Evolutionary conservation across 371 early-diverging fungal species (phyloP), one percentile per base, ranked within the genome.

Genomic region (Mortierella sp.): DNA sequence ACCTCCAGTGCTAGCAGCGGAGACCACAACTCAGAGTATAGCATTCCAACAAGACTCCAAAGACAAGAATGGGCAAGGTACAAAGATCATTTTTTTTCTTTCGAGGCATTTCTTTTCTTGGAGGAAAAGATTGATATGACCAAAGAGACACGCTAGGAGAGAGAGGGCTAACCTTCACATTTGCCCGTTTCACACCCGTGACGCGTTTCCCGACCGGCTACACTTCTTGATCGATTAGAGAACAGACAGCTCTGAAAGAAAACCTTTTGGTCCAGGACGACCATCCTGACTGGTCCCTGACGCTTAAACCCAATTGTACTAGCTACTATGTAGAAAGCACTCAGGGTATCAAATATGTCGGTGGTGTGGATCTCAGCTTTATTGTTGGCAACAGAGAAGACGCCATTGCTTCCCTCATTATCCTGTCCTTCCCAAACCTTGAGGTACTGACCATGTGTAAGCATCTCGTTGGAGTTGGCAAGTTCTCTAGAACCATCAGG

Each of bases 321-420:
- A 57, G 72, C 3, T n/a, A 61, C 21, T 65, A 64, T 14, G 57
- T 68, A 9, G 64, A 79, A 28, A 45, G 48, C 18, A 37, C 68
- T 4, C 50, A 79, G 6, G 90, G 84, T 15, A 83, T 96, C 30
- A 46, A 76, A 6, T 87, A 88, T 55, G 81, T 96, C 57, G 96
- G 88, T 18, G 97, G 97, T 19, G 91, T 96, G 6, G 97, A 96
- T 68, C 82, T 96, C 26, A 94, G 94, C 66, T 96, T 95, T 75
- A 87, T 88, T 30, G 83, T 84, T 45, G 81, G 86, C 51, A 84
- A 87, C 65, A 66, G 82, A 26, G 86, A 88, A 56, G 84, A 85
- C 56, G 96, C 95, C 0, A 84, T 95, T 7, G 96, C 93, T 0
- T 90, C 93, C 62, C 75, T 96, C 2, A 84, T 88, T 21, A 86